phyloP scores from a whole-genome alignment of 2,329 filamentous ascomycete species.

The Lasiodiplodia sp. region DNA sequence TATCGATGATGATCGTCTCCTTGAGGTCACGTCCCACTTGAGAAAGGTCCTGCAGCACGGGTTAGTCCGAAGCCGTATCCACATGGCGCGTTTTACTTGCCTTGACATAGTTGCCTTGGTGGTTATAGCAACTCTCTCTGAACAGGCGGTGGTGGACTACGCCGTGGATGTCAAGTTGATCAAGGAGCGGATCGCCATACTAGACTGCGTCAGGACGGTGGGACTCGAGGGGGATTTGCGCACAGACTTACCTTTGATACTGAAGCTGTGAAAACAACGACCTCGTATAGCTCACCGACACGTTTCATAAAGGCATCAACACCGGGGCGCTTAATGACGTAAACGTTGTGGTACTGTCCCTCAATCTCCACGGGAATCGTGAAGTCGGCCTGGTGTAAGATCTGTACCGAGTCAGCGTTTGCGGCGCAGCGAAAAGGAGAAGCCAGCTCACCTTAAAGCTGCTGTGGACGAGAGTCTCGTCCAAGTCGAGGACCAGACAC shows the following conservation, averaged over 20 bases:
- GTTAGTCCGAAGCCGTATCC: not conserved
- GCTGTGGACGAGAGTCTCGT: constrained; percentile 97
- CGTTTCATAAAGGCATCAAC: constrained; percentile 99
- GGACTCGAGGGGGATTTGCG: constrained; percentile 30
- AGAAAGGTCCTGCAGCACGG: constrained; percentile 74
- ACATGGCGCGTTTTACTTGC: constrained; percentile 39
- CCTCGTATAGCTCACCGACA: constrained; percentile 96
- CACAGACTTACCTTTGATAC: constrained; percentile 80
- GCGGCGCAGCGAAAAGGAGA: constrained; percentile 3
- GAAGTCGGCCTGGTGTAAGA: constrained; percentile 97
- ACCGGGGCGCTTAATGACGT: constrained; percentile 98
- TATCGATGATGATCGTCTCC: constrained; percentile 99
- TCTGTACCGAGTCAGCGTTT: constrained; percentile 61
- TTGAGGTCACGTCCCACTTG: constrained; percentile 94
- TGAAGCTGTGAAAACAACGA: constrained; percentile 97
- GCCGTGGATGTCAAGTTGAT: constrained; percentile 96
- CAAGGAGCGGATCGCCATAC: constrained; percentile 95
- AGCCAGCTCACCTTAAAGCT: constrained; percentile 85
- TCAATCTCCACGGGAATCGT: constrained; percentile 99
- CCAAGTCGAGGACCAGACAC: constrained; percentile 92
- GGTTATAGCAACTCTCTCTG: constrained; percentile 98
- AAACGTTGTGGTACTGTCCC: constrained; percentile 98
- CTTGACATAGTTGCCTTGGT: constrained; percentile 99
- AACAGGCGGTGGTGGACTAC: constrained; percentile 96
- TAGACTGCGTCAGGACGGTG: constrained; percentile 45